Base-by-base conservation (phyloP, 2,329 filamentous ascomycete genomes). In the Trichoderma sp. region DNA sequence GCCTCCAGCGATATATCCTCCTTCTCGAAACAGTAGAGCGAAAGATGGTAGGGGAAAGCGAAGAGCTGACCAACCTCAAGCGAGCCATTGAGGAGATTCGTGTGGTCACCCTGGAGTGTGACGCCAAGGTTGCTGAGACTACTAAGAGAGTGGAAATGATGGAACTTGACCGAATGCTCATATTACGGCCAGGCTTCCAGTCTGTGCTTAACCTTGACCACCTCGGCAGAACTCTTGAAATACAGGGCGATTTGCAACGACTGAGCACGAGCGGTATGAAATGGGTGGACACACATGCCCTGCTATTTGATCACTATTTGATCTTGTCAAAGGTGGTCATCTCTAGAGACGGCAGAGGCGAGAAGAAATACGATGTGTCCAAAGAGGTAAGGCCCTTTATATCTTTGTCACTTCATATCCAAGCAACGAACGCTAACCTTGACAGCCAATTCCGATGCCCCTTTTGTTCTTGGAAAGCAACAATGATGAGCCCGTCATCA, bases 271-370 rank as follows among this genome's bases (percentile, higher is more conserved):
- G 92, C 77, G 90, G 94, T 68, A 96, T 98, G 77, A 91, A 90
- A 71, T 97, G 95, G 91, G 89, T 98, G 8, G 96, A 99, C 75
- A 96, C 93, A 0, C 94, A 97, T 77, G 94, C 93, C 2, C 86
- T 99, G 56, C 85, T 99, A 0, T 98, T 99, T 76, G 96, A 99
- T 75, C 94, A 99, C 80, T 99, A 97, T 78, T 86, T 99, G 46
- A 94, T 99, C 39, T 82, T 99, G 55, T 92, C 96, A 49, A 99
- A 99, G 82, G 85, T 93, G 8, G 84, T 90, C 4, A 84, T 86
- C 13, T 84, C 89, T 56, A 93, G 94, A 75, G 87, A 89, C 55
- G 86, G 89, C 55, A 88, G 87, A 59, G 87, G 87, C n/a, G 86
- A 90, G 66, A 96, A 91, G 80, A 93, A 92, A 74, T 99, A 96